phyloP scores from a whole-genome alignment of 2,329 filamentous ascomycete species.

The Chalaropsis thielavioides region DNA sequence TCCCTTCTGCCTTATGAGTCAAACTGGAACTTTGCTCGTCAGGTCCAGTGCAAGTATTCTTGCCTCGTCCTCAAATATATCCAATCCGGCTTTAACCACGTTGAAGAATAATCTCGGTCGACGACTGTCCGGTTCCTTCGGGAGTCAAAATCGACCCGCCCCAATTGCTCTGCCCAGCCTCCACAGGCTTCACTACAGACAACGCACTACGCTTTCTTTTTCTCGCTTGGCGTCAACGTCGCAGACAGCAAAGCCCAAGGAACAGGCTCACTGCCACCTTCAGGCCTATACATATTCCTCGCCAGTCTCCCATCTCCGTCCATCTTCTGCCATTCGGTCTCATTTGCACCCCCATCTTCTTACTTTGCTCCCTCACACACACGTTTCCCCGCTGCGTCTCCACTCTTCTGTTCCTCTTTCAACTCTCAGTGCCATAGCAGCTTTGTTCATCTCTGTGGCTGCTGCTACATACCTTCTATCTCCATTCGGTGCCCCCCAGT shows the following conservation, averaged over 20 bases:
- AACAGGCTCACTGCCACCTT: neutral
- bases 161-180: neutral
- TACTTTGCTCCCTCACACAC: neutral
- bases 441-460: neutral
- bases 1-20: slow-evolving; percentile 7
- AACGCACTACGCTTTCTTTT: neutral
- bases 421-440: neutral
- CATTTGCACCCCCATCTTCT: neutral
- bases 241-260: neutral
- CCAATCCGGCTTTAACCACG: slow-evolving; percentile 1
- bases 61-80: slow-evolving; percentile 2
- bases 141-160: neutral
- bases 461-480: neutral
- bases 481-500: neutral
- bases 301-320: neutral
- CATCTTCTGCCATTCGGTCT: neutral
- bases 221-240: neutral
- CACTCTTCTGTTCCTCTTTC: slow-evolving; percentile 11
- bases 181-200: neutral
- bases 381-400: slow-evolving; percentile 4
- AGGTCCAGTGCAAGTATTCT: slow-evolving; percentile 11
- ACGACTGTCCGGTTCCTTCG: neutral
- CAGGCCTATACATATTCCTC: neutral
- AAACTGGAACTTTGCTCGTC: neutral
- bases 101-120: neutral